Evolutionary conservation across 129 eudicot genomes (phyloP).

Genomic region (Glebionis coronaria): DNA sequence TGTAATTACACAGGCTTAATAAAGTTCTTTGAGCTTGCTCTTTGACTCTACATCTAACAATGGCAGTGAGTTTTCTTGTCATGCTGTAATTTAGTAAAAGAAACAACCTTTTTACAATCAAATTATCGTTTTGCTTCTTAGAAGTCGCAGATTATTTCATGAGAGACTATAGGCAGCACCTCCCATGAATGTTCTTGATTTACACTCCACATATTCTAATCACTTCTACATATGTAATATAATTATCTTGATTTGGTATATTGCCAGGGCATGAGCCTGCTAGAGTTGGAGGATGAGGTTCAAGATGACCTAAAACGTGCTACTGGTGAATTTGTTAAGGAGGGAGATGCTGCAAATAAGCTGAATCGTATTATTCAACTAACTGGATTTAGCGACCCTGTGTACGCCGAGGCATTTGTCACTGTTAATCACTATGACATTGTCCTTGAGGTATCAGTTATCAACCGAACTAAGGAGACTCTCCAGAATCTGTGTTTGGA

Average conservation of each 20-base stretch:
- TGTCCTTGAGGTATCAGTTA: conserved; percentile 86
- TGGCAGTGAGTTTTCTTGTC: background rate
- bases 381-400: conserved; percentile 95
- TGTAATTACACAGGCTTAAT: too few species aligned
- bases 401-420: conserved; percentile 92
- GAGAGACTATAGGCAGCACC: background rate
- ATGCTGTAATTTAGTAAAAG: background rate
- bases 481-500: conserved; percentile 90
- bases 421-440: conserved; percentile 95
- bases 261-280: conserved; percentile 87
- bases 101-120: background rate
- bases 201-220: background rate
- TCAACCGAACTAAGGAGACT: conserved; percentile 88
- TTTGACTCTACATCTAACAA: too few species aligned
- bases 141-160: background rate
- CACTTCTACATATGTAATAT: background rate
- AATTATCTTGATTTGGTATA: conserved; percentile 1
- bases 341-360: conserved; percentile 74
- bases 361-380: conserved; percentile 87
- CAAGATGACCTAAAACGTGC: conserved; percentile 96
- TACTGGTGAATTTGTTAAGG: conserved; percentile 82
- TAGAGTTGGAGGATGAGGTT: conserved; percentile 89
- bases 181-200: background rate
- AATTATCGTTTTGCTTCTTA: background rate
- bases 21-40: too few species aligned